Conservation (phyloP, 2,329 filamentous ascomycete species). For the Paecilomyces dactylethromorphus region DNA sequence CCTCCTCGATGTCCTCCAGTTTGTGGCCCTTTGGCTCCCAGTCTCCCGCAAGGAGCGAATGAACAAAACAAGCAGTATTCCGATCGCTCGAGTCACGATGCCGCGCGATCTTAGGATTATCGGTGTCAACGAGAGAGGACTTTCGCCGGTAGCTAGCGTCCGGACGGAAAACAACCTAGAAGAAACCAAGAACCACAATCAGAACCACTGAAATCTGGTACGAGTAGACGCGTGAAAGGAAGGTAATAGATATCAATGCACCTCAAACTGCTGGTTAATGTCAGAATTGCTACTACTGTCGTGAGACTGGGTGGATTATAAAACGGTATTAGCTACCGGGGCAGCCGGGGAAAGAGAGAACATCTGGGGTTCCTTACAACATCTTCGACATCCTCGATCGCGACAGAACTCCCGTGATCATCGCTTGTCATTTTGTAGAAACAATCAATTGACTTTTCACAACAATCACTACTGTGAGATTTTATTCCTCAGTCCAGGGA, state of each 20-base stretch:
- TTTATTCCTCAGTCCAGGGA: not conserved
- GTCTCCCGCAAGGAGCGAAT: slow-evolving; percentile 46
- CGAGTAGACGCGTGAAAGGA: not conserved
- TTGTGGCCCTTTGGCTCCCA: slow-evolving; percentile 17
- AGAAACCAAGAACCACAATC: slow-evolving; percentile 1
- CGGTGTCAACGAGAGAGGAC: slow-evolving; percentile 49
- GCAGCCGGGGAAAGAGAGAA: not conserved
- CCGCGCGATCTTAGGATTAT: slow-evolving; percentile 32
- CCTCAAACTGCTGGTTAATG: slow-evolving; percentile 30
- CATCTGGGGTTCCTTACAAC: not conserved
- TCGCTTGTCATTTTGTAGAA: not conserved
- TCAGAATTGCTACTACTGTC: slow-evolving; percentile 28
- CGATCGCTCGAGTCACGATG: slow-evolving; percentile 27
- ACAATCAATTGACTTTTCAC: not conserved
- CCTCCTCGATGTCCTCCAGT: slow-evolving; percentile 8
- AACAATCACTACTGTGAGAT: not conserved
- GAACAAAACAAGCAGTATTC: slow-evolving; percentile 55
- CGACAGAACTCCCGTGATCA: slow-evolving; percentile 1
- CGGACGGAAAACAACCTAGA: slow-evolving; percentile 51
- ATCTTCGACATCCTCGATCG: slow-evolving; percentile 5
- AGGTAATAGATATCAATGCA: slow-evolving; percentile 9
- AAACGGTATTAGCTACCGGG: not conserved
- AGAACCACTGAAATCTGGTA: not conserved
- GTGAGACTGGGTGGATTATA: slow-evolving; percentile 17
- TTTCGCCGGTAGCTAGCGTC: slow-evolving; percentile 50